Base-by-base conservation (phyloP, 192 early-diverging fungal species). In the Pilaira anomala region DNA sequence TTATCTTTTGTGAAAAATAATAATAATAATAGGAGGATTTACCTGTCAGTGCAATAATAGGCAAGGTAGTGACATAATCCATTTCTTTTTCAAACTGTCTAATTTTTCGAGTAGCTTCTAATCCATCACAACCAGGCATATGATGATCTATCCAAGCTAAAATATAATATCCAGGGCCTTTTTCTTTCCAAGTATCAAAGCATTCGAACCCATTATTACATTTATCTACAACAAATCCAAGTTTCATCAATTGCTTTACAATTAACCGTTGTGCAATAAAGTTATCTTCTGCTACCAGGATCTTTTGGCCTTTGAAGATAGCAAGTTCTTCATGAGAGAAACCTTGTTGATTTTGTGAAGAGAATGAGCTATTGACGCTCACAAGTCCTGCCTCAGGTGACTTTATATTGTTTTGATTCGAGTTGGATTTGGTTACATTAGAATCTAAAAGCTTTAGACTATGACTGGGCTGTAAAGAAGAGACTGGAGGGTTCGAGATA, bases 101-200 rank as follows among this genome's bases (percentile, higher is more conserved):
- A 22, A 80, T 80, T 29, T 71, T 78, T 40, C 72, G 61, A 2
- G 79, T 78, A 14, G 79, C 79, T 36, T 78, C 76, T 11, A 78
- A 65, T 6, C 79, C 79, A 46, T 80, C 79, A 59, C 75, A 70
- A 1, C 59, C 60, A 24, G 74, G 78, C 78, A 79, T 79, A 54
- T 79, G 77, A 36, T 79, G 77, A 52, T 79, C 77, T 63, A 79
- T 73, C 62, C 73, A 79, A 8, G 70, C 67, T 7, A 68, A 25
- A 11, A 42, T 40, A 39, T 48, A 68, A 28, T 68, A 62, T 1
- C 67, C 67, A 42, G 58, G 57, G 3, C 67, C 67, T 45, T 60
- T 25, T 8, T 8, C 13, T 48, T 62, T 51, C 67, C 67, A 68
- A 22, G 42, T 30, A 16, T 60, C 48, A 8, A 68, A 40, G 22